Percentiles rank a stretch among this genome's conserved stretches.
Conservation (phyloP, 768 basidiomycete genomes). For the Filobasidium floriforme region DNA sequence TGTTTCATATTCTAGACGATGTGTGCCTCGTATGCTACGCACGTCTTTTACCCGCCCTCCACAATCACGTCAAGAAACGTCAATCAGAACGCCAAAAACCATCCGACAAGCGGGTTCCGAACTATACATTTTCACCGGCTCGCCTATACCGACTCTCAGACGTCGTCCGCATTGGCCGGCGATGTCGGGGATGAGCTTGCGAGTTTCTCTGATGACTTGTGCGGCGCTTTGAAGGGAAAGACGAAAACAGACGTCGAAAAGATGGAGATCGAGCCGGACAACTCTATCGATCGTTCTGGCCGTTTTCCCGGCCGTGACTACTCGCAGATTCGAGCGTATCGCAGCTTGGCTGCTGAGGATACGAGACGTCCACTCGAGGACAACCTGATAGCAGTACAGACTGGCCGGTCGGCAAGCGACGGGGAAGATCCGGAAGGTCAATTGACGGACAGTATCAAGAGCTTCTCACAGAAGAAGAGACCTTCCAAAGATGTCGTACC, state of each 20-base stretch:
- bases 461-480: background rate
- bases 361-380: too few species aligned
- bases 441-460: too few species aligned
- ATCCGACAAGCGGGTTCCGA: background rate
- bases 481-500: background rate
- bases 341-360: background rate
- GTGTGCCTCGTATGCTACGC: background rate
- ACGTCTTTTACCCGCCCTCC: background rate
- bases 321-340: background rate
- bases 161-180: background rate
- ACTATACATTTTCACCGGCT: constrained; percentile 1
- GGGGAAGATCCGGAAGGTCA: too few species aligned
- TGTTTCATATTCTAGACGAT: too few species aligned
- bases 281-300: background rate
- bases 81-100: background rate
- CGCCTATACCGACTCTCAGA: constrained; percentile 1
- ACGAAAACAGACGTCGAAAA: background rate
- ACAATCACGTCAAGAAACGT: background rate
- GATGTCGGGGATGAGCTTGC: background rate
- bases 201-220: too few species aligned
- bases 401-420: background rate
- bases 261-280: background rate
- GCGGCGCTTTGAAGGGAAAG: background rate
- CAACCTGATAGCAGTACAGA: background rate
- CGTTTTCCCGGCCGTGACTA: background rate